Evolutionary conservation across 768 basidiomycete genomes (phyloP).

Genomic region (Candolleomyces aberdarensis): DNA sequence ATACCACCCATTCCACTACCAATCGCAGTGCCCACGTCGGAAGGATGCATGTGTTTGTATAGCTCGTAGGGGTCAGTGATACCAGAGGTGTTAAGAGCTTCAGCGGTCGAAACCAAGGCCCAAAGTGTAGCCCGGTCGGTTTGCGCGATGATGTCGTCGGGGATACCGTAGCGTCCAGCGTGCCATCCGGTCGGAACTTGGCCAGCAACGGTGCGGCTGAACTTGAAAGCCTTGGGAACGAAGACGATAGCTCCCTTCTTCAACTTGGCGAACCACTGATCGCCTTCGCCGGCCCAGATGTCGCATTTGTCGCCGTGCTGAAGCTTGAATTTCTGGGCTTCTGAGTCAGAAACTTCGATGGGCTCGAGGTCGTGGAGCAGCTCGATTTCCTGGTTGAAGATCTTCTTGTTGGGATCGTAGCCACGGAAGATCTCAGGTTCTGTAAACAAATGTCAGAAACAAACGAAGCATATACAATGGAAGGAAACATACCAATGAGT

Average conservation of each 20-base stretch:
- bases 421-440: constrained; percentile 98
- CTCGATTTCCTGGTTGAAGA: constrained; percentile 96
- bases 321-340: constrained; percentile 93
- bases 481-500: constrained; percentile 71
- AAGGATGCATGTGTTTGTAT: constrained; percentile 95
- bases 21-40: constrained; percentile 90
- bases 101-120: constrained; percentile 92
- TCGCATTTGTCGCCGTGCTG: constrained; percentile 98
- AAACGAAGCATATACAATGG: background rate
- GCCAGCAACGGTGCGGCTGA: constrained; percentile 92
- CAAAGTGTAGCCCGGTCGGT: constrained; percentile 91
- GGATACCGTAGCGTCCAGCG: constrained; percentile 94
- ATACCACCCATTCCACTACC: constrained; percentile 99
- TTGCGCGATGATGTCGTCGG: constrained; percentile 92
- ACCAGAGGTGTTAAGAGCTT: constrained; percentile 95
- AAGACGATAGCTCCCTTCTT: constrained; percentile 95
- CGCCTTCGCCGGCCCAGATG: constrained; percentile 86
- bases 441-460: constrained; percentile 27
- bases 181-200: constrained; percentile 98
- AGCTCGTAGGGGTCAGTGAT: constrained; percentile 98
- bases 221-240: constrained; percentile 93
- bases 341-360: constrained; percentile 86
- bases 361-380: constrained; percentile 96
- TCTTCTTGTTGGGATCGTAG: constrained; percentile 96
- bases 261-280: constrained; percentile 98